Evolutionary conservation across 2,329 filamentous ascomycete genomes (phyloP).

Genomic region (Hirsutella minnesotensis): DNA sequence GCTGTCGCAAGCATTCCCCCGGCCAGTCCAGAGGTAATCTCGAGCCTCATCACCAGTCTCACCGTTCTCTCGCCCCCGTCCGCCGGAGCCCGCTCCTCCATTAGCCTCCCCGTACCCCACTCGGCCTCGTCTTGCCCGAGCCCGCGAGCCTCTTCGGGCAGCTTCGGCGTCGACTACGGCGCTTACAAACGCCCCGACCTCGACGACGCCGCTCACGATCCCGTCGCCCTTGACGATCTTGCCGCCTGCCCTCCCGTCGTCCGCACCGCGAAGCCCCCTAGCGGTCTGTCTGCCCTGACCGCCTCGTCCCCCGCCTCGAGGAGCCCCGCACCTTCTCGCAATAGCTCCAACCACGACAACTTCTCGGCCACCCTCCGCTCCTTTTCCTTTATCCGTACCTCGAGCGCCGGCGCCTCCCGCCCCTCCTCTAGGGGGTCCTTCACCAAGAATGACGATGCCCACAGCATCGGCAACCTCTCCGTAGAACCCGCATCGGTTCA

Average conservation of each 20-base stretch:
- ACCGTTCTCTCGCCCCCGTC: not conserved
- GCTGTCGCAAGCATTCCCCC: not conserved
- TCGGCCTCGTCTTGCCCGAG: constrained; percentile 5
- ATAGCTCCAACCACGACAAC: constrained; percentile 37
- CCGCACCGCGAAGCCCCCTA: constrained; percentile 70
- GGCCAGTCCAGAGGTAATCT: constrained; percentile 1
- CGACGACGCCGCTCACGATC: constrained; percentile 17
- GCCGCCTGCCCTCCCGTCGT: constrained; percentile 59
- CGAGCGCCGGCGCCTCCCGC: constrained; percentile 28
- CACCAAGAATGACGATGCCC: constrained; percentile 44
- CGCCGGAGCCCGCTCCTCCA: not conserved
- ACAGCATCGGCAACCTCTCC: constrained; percentile 53
- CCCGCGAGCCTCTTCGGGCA: constrained; percentile 11
- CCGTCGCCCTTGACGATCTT: constrained; percentile 42
- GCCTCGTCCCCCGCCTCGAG: constrained; percentile 17
- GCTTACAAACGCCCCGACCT: constrained; percentile 2
- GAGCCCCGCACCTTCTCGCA: constrained; percentile 25
- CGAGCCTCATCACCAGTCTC: constrained; percentile 1
- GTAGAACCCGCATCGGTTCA: constrained; percentile 44
- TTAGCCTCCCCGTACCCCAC: not conserved
- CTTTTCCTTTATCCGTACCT: constrained; percentile 47
- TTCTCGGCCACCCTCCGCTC: constrained; percentile 41
- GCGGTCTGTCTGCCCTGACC: constrained; percentile 62
- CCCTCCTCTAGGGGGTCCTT: constrained; percentile 48
- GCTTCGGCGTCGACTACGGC: constrained; percentile 12